These are phyloP conservation scores for Aureobasidium sp. DNA, from an alignment of 2,329 filamentous ascomycete species.

Conservation along the genomic window DNA sequence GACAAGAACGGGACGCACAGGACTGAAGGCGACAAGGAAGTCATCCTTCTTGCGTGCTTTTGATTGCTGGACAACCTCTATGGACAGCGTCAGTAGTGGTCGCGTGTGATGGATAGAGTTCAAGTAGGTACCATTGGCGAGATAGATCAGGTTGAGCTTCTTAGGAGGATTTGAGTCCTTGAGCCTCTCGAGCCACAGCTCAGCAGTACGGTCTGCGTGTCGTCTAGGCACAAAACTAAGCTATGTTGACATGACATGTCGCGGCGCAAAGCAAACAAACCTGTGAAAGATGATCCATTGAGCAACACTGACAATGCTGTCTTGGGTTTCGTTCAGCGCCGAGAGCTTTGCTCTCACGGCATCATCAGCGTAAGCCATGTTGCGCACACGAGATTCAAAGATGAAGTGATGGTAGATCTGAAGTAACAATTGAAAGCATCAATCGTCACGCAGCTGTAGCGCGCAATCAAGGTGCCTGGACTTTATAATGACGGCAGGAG, in stretches of 20 bases:
- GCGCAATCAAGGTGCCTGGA: constrained; percentile 2
- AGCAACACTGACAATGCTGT: constrained; percentile 90
- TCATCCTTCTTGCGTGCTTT: constrained; percentile 89
- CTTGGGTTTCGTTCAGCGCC: constrained; percentile 92
- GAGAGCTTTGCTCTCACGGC: constrained; percentile 91
- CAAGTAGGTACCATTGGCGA: constrained; percentile 71
- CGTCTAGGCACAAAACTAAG: constrained; percentile 50
- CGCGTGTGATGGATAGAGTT: neutral
- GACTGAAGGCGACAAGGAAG: constrained; percentile 85
- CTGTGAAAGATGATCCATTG: constrained; percentile 99
- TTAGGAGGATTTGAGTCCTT: constrained; percentile 85
- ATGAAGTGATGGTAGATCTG: too few relatives aligned
- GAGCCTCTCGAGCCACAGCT: constrained; percentile 83
- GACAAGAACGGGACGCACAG: constrained; percentile 39
- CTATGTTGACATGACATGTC: neutral
- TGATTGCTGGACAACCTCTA: constrained; percentile 93
- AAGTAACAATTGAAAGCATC: neutral
- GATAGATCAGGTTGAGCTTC: constrained; percentile 83
- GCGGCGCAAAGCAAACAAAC: constrained; percentile 38
- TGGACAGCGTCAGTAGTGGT: constrained; percentile 17
- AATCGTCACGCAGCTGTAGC: neutral
- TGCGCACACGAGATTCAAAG: neutral
- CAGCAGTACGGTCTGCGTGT: constrained; percentile 84
- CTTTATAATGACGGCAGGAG: neutral
- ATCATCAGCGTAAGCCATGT: constrained; percentile 93